phyloP scores from a whole-genome alignment of 768 basidiomycete species.

The Tulasnella sp. region DNA sequence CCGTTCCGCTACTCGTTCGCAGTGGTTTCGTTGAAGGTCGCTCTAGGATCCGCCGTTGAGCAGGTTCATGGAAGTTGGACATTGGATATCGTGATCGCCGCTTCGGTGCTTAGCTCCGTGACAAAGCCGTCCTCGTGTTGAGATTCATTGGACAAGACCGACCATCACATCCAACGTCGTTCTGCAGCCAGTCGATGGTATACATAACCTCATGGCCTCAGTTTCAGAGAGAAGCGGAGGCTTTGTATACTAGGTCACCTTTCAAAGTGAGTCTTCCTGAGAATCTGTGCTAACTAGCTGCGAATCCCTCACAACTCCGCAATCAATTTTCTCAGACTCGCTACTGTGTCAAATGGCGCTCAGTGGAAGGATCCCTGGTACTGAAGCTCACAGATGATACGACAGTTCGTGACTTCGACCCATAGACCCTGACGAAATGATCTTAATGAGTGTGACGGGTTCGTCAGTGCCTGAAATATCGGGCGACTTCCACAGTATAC shows the following conservation, averaged over 20 bases:
- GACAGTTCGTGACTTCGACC: slow-evolving; percentile 59
- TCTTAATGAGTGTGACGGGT: background rate
- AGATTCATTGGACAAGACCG: background rate
- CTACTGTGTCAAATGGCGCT: slow-evolving; percentile 90
- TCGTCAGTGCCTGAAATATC: slow-evolving; percentile 89
- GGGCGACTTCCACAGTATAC: slow-evolving; percentile 91
- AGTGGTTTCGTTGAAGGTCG: slow-evolving; percentile 6
- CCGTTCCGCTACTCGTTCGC: background rate
- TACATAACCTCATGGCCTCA: slow-evolving; percentile 91
- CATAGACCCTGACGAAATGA: slow-evolving; percentile 3
- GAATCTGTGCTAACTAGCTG: background rate
- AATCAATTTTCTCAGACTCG: slow-evolving; percentile 60
- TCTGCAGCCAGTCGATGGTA: slow-evolving; percentile 57
- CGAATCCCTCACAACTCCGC: background rate
- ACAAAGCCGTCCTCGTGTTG: slow-evolving; percentile 10
- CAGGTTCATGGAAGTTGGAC: background rate
- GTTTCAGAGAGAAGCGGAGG: slow-evolving; percentile 87
- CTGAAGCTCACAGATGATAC: slow-evolving; percentile 92
- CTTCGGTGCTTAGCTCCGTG: background rate
- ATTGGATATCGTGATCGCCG: background rate
- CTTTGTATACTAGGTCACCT: slow-evolving; percentile 78
- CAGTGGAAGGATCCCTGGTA: slow-evolving; percentile 82
- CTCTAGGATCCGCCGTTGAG: background rate
- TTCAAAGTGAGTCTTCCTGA: slow-evolving; percentile 58
- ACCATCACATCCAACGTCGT: background rate